phyloP scores from a whole-genome alignment of 495 filamentous ascomycete species.

The Xanthoparmelia taractica region DNA sequence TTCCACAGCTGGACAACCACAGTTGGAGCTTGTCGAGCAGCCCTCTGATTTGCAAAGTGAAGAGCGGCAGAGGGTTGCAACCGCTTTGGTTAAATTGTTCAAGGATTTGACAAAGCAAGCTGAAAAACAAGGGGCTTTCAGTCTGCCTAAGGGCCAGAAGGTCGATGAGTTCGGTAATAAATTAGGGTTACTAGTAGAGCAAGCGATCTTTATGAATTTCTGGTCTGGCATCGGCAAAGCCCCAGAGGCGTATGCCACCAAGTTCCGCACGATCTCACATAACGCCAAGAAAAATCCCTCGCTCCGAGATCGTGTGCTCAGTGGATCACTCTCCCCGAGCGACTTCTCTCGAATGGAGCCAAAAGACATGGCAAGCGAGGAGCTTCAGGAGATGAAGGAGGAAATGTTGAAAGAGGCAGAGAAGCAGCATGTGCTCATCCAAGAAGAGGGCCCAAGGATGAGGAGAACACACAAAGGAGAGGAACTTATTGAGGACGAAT shows the following conservation, averaged over 20 bases:
- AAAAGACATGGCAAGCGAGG: slow-evolving; percentile 85
- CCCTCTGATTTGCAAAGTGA: slow-evolving; percentile 40
- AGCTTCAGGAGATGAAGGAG: slow-evolving; percentile 71
- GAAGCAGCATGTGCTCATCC: slow-evolving; percentile 76
- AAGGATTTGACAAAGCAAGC: slow-evolving; percentile 45
- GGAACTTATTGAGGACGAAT: slow-evolving; percentile 71
- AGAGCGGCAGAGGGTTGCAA: slow-evolving; percentile 45
- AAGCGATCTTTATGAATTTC: slow-evolving; percentile 53
- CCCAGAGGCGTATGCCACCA: slow-evolving; percentile 45
- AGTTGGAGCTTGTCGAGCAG: slow-evolving; percentile 29
- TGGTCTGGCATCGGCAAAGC: slow-evolving; percentile 44
- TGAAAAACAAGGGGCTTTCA: slow-evolving; percentile 43
- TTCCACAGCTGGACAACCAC: slow-evolving; percentile 27
- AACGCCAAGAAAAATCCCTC: slow-evolving; percentile 83
- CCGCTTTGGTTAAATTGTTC: slow-evolving; percentile 47
- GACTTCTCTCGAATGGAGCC: slow-evolving; percentile 74
- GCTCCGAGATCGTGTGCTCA: slow-evolving; percentile 67
- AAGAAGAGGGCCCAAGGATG: slow-evolving; percentile 76
- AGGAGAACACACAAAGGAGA: slow-evolving; percentile 93
- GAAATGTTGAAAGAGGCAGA: slow-evolving; percentile 71
- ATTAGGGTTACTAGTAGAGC: slow-evolving; percentile 66
- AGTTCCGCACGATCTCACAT: slow-evolving; percentile 58
- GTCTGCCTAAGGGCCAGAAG: slow-evolving; percentile 46
- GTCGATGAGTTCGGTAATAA: slow-evolving; percentile 45
- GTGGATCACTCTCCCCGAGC: slow-evolving; percentile 57